Base-by-base conservation (phyloP, 2,329 filamentous ascomycete species). In the Pseudogymnoascus verrucosus region DNA sequence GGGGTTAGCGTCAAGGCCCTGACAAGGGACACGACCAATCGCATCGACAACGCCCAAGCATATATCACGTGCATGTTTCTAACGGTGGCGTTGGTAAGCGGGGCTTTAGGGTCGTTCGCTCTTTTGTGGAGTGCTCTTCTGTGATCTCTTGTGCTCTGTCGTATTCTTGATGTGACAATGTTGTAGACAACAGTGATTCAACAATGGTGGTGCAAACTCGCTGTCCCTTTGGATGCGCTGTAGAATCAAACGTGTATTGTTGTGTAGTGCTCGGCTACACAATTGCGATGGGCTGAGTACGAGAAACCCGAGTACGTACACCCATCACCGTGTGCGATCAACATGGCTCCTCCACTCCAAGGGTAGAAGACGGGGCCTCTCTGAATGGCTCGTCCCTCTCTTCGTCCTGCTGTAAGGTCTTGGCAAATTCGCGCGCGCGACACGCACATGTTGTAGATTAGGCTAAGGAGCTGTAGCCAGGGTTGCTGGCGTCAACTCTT, bases 381-480 rank as follows among this genome's bases (percentile, higher is more conserved):
- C n/a, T 57, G 51, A 57, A 36, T 57, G 51, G 28, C 51, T 19
- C 28, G 19, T 34, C 16, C 8, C 26, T 26, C 7, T 16, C 26
- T 11, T 31, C 26, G 16, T 21, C 51, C n/a, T 19, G 14, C n/a
- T 31, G 51, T 57, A 34, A 10, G 51, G 51, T 28, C 51, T 57
- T 57, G 51, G 51, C 51, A 57, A 19, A 57, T 5, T 34, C 51
- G 8, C 47, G 47, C 51, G 51, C 51, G 51, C 26, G 26, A 57
- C 51, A 34, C n/a, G n/a, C 23, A 57, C n/a, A 57, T 57, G 51
- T 57, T 34, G 51, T 57, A 57, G 10, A 57, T 57, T 57, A 57
- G 51, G 51, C 51, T 57, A 57, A 57, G 26, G 51, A 34, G 51
- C n/a, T 34, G 26, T 34, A 34, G n/a, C 26, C n/a, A 34, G 51